Evolutionary conservation across 495 filamentous ascomycete species (phyloP).

Genomic region (Aspergillus ellipticus): DNA sequence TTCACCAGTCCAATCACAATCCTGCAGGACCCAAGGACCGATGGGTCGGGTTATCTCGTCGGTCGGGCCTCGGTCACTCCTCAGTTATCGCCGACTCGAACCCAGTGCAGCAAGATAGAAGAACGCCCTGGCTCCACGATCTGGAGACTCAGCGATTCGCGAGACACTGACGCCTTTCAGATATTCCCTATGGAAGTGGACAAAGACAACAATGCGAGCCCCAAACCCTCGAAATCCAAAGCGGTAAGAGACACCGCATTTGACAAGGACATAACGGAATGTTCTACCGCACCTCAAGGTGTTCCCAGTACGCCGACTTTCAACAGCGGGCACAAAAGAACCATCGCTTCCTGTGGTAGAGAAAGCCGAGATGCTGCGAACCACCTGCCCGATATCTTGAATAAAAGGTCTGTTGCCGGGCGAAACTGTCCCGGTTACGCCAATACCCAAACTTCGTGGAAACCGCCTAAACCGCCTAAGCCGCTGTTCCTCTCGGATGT

Average conservation of each 20-base stretch:
- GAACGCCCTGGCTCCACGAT: background rate
- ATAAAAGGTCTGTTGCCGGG: background rate
- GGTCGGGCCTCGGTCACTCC: background rate
- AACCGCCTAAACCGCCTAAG: conserved; percentile 12
- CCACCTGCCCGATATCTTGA: background rate
- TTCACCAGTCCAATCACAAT: background rate
- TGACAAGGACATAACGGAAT: conserved; percentile 2
- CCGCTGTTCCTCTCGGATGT: conserved; percentile 11
- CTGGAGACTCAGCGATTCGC: background rate
- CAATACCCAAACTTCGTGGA: background rate
- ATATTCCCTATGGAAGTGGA: conserved; percentile 3
- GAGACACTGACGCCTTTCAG: background rate
- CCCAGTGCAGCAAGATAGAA: background rate
- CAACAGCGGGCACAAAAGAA: conserved; percentile 1
- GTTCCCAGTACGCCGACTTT: conserved; percentile 28
- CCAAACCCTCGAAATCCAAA: background rate
- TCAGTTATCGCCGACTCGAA: background rate
- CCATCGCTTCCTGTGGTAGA: background rate
- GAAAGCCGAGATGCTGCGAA: conserved; percentile 10
- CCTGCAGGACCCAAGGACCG: background rate
- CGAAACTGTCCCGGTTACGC: background rate
- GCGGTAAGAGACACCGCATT: conserved; percentile 21
- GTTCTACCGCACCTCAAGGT: conserved; percentile 13
- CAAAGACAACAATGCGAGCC: background rate
- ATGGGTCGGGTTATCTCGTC: background rate